These are phyloP conservation scores for Plasmodium vivax DNA, from an alignment of 169 alveolate genomes.

Conservation along the genomic window DNA sequence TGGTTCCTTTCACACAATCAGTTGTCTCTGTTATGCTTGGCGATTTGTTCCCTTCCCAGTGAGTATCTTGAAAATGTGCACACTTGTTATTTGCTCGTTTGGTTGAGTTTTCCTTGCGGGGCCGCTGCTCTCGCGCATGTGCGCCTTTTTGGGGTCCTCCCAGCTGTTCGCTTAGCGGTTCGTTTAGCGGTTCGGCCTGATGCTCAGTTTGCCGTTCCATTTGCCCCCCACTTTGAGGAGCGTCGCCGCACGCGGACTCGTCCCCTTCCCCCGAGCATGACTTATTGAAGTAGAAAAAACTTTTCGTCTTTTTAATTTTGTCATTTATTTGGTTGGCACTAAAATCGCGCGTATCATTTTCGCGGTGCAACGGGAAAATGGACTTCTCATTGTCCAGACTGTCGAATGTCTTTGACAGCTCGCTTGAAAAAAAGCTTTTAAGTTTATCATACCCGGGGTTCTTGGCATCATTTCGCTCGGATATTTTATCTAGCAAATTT, in stretches of 20 bases:
- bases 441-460: background rate
- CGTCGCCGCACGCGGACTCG: background rate
- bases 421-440: constrained; percentile 24
- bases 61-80: background rate
- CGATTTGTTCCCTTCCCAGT: background rate
- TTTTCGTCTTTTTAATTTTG: constrained; percentile 56
- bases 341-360: constrained; percentile 14
- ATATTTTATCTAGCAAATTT: constrained; percentile 39
- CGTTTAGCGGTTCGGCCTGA: background rate
- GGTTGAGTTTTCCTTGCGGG: background rate
- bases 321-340: constrained; percentile 41
- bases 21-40: background rate
- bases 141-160: background rate
- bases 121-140: background rate
- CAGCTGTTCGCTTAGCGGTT: background rate
- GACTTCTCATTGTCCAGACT: constrained; percentile 15
- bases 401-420: constrained; percentile 41
- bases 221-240: background rate
- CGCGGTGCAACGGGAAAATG: constrained; percentile 29
- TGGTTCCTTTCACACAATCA: background rate
- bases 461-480: background rate
- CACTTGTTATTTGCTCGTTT: background rate
- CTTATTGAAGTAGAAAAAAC: constrained; percentile 42
- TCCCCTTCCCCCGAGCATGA: constrained; percentile 16
- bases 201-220: background rate